Percentiles rank a stretch among this genome's conserved stretches.
These are phyloP conservation scores for Paraglomus occultum DNA, from an alignment of 192 early-diverging fungal genomes.

Conservation along the genomic window DNA sequence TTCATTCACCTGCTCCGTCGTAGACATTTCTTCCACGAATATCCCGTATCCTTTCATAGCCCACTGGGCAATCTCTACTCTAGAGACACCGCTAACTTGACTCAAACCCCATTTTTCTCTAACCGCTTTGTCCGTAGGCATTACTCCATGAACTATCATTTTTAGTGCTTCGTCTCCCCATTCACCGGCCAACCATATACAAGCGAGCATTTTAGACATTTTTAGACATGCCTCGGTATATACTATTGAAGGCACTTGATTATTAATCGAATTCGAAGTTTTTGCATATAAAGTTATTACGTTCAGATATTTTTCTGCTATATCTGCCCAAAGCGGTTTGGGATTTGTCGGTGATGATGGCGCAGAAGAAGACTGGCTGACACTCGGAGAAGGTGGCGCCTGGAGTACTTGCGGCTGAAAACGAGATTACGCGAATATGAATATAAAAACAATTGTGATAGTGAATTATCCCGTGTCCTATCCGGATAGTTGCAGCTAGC, in stretches of 20 bases:
- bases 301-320: constrained; percentile 66
- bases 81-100: constrained; percentile 42
- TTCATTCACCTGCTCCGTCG: constrained; percentile 56
- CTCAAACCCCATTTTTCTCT: constrained; percentile 38
- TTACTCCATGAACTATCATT: constrained; percentile 36
- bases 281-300: constrained; percentile 64
- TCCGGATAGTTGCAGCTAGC: too few relatives aligned
- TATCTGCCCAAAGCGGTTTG: constrained; percentile 49
- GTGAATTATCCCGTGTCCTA: too few relatives aligned
- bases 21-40: constrained; percentile 52
- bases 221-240: constrained; percentile 66
- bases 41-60: constrained; percentile 53
- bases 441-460: too few relatives aligned
- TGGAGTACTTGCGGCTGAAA: constrained; percentile 11
- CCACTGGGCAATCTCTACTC: constrained; percentile 64
- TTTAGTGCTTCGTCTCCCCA: constrained; percentile 41
- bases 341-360: constrained; percentile 35
- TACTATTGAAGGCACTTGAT: constrained; percentile 56
- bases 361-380: constrained; percentile 13
- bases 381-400: constrained; percentile 20
- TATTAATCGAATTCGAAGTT: constrained; percentile 39
- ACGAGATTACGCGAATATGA: background rate
- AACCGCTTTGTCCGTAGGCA: background rate
- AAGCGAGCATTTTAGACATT: constrained; percentile 61
- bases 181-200: constrained; percentile 39